These are phyloP conservation scores for Skeletonema grethae DNA, from an alignment of 108 stramenopile genomes.

Conservation along the genomic window DNA sequence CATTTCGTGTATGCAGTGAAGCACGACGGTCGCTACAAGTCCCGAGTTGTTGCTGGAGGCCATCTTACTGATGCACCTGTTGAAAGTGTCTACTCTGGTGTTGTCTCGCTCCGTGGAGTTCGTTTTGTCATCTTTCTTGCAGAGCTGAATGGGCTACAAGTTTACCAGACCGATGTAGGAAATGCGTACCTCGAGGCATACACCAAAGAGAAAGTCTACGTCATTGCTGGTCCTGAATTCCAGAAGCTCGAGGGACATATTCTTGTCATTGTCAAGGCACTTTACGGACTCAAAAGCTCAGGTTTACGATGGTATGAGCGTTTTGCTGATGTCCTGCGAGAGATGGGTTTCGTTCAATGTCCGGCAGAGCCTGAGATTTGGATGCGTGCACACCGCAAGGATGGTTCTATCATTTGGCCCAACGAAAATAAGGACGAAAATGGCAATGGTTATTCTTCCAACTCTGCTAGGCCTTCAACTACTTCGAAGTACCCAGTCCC, in stretches of 20 bases:
- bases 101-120: conserved; percentile 35
- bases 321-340: conserved; percentile 20
- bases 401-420: not conserved
- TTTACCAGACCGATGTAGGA: conserved; percentile 14
- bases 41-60: conserved; percentile 44
- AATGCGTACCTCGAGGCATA: conserved; percentile 45
- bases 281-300: conserved; percentile 40
- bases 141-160: conserved; percentile 40
- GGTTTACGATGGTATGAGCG: conserved; percentile 8
- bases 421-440: too few relatives aligned
- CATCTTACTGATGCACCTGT: conserved; percentile 25
- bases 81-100: conserved; percentile 29
- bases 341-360: conserved; percentile 25
- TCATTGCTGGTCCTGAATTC: conserved; percentile 43
- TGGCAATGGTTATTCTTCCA: too few relatives aligned
- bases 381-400: not conserved
- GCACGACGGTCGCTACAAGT: conserved; percentile 39
- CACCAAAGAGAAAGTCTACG: conserved; percentile 32
- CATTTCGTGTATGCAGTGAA: conserved; percentile 42
- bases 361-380: conserved; percentile 30
- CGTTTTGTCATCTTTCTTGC: conserved; percentile 46
- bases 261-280: conserved; percentile 23
- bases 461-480: too few relatives aligned
- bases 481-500: not conserved
- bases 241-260: conserved; percentile 6